Evolutionary conservation across 192 early-diverging fungal genomes (phyloP), one percentile per base, ranked within the genome.

Genomic region (Lunasporangiospora selenospora): DNA sequence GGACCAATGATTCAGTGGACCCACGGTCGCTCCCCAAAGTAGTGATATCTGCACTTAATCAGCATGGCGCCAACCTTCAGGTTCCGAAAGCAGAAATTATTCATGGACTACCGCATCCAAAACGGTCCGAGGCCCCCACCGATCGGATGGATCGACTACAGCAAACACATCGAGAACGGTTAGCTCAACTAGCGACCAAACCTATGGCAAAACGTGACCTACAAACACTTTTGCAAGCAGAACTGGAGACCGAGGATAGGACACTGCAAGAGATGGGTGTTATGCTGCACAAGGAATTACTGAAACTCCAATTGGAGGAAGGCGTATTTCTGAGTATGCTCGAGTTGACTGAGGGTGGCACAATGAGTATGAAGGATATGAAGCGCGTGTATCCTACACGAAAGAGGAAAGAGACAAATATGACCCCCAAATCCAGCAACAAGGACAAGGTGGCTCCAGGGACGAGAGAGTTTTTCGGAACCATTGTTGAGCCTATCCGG

Each of bases 301-400:
- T 73, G 15, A 73, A 73, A 24, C 43, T 73, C 30, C 69, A 63
- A 9, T 31, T 73, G 12, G 69, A 73, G 30, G 69, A 73, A 21
- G 69, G 69, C 8, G 69, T 62, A 2, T 23, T 73, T 16, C 13
- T 63, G 27, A 62, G 58, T 6, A 73, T 73, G 69, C 37, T 73
- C 0, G 4, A 43, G 0, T 6, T 56, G 15, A 30, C 46, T 3
- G 26, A 42, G 10, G 30, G 36, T 23, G 59, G 59, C 0, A 12
- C 26, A 15, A 15, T 71, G 41, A 34, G 50, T 27, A 36, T 23
- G 9, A 4, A 34, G 19, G 67, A 71, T 62, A 27, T 71, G 30
- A 37, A 46, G 21, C 29, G 37, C 10, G 16, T 62, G 21, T 37
- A 32, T 6, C n/a, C n/a, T n/a, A n/a, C n/a, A n/a, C n/a, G n/a